Evolutionary conservation across 2,329 filamentous ascomycete species (phyloP).

Genomic region (Diaporthe sp.): DNA sequence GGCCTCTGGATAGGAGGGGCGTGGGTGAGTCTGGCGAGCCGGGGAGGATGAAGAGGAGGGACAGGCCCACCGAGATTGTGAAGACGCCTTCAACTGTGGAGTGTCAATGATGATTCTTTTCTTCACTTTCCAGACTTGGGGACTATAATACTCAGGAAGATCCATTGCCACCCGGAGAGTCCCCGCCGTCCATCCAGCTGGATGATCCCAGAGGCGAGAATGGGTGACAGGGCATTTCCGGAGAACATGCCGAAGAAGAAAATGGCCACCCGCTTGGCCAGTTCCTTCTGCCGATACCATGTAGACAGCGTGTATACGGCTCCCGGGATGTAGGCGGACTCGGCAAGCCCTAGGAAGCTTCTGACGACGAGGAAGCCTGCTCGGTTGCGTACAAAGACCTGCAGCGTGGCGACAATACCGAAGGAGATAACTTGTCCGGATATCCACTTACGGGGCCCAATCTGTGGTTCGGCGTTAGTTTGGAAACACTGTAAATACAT

Average conservation of each 20-base stretch:
- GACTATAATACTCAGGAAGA: constrained; percentile 58
- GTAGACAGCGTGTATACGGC: constrained; percentile 65
- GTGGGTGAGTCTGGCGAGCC: constrained; percentile 57
- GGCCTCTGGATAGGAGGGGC: constrained; percentile 54
- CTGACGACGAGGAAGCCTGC: constrained; percentile 60
- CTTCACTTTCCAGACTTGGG: not conserved
- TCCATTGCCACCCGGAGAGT: constrained; percentile 64
- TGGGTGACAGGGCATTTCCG: constrained; percentile 62
- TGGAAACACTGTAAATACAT: not conserved
- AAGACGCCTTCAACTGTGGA: constrained; percentile 59
- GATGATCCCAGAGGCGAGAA: constrained; percentile 63
- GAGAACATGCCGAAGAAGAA: constrained; percentile 69
- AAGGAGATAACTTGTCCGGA: constrained; percentile 63
- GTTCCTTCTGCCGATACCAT: constrained; percentile 62
- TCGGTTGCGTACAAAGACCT: constrained; percentile 57
- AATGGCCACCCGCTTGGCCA: constrained; percentile 61
- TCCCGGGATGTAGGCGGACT: constrained; percentile 66
- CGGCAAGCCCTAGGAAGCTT: constrained; percentile 60
- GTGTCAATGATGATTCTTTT: not conserved
- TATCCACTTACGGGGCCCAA: constrained; percentile 64
- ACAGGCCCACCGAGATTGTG: constrained; percentile 55
- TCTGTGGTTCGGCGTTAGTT: constrained; percentile 43
- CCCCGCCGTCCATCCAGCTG: constrained; percentile 57
- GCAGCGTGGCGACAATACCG: constrained; percentile 60
- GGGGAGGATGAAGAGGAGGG: constrained; percentile 58